A percentile compares a stretch with the other conserved stretches of the same genome.
phyloP scores from a whole-genome alignment of 148 eudicot species.

The Nyssa sinensis region DNA sequence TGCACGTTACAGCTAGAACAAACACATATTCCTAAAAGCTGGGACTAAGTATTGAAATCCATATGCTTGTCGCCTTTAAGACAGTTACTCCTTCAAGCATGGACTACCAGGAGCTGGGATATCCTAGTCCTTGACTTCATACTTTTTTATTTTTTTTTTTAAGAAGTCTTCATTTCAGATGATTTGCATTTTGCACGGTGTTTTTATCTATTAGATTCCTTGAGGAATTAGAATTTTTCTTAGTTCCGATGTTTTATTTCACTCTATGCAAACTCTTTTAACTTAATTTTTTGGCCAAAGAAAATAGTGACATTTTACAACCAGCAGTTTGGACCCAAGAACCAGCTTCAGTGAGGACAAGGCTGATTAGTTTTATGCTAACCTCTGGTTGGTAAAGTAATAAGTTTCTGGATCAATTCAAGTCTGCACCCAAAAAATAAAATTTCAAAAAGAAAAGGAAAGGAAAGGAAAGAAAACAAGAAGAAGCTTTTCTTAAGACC shows the following conservation, averaged over 20 bases:
- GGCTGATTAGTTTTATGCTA: not conserved
- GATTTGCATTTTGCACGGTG: too few relatives aligned
- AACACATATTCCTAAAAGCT: not conserved
- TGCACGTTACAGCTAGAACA: too few relatives aligned
- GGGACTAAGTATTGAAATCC: not conserved
- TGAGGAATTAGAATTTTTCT: too few relatives aligned
- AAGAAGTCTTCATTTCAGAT: too few relatives aligned
- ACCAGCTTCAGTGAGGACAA: not conserved
- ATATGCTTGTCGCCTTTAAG: not conserved
- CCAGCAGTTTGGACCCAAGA: not conserved
- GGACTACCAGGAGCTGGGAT: not conserved
- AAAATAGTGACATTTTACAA: not conserved
- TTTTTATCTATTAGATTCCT: too few relatives aligned
- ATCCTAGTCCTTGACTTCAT: not conserved
- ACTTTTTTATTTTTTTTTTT: too few relatives aligned
- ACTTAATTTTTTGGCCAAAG: not conserved
- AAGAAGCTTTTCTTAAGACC: not conserved
- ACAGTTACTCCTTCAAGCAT: too few relatives aligned
- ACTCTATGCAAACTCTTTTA: constrained; percentile 9
- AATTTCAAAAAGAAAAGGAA: too few relatives aligned
- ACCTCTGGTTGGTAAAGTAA: not conserved
- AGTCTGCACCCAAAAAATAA: not conserved
- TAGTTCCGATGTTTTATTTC: not conserved
- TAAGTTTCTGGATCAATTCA: not conserved
- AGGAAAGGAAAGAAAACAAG: not conserved